Percentiles rank a stretch among this genome's conserved stretches.
These are phyloP conservation scores for Oenanthe sinensis DNA, from an alignment of 129 eudicot species.

Conservation along the genomic window DNA sequence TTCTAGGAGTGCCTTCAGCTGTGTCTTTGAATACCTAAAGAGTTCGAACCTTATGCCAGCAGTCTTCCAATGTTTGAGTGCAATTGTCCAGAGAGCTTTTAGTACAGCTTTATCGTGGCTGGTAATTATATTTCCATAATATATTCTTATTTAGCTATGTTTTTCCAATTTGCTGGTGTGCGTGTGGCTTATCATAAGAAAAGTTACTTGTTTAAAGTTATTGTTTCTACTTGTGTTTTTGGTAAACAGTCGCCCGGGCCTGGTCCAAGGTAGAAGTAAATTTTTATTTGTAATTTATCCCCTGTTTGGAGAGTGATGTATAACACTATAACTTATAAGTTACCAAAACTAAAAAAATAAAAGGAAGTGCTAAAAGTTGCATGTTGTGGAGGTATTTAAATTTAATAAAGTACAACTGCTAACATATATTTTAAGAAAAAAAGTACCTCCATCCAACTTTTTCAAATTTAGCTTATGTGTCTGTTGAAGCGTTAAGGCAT, in stretches of 20 bases:
- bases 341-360: neutral
- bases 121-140: conserved; percentile 34
- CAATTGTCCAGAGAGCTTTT: conserved; percentile 81
- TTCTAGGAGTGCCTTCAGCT: conserved; percentile 93
- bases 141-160: conserved; percentile 4
- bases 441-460: neutral
- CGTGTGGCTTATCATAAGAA: neutral
- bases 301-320: neutral
- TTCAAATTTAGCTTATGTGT: neutral
- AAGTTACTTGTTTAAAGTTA: neutral
- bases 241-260: no score
- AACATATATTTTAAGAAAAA: neutral
- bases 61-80: conserved; percentile 91
- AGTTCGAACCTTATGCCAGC: conserved; percentile 94
- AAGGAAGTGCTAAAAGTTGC: neutral
- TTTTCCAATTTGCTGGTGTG: neutral
- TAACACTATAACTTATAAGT: no score
- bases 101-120: conserved; percentile 84
- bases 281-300: neutral
- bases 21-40: conserved; percentile 91
- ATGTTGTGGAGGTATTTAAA: neutral
- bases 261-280: neutral
- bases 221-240: neutral
- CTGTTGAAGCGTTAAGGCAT: neutral
- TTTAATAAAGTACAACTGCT: neutral